Conservation (phyloP, 495 filamentous ascomycete species). For the Hypoxylon lenormandii region DNA sequence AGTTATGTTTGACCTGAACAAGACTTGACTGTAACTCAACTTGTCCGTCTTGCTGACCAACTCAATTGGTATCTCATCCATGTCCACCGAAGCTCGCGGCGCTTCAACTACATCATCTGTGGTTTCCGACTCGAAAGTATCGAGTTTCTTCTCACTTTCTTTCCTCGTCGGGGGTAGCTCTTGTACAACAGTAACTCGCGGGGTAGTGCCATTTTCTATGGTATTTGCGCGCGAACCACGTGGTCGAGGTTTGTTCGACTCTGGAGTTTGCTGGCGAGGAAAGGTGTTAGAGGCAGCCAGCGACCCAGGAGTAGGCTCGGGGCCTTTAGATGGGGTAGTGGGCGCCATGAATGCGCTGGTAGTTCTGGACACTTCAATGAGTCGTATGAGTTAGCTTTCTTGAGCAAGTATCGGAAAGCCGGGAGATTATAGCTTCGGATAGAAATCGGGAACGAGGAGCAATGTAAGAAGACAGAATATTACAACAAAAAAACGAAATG, state of each 20-base stretch:
- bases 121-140: constrained; percentile 65
- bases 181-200: constrained; percentile 55
- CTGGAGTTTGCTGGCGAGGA: constrained; percentile 64
- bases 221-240: constrained; percentile 71
- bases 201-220: constrained; percentile 65
- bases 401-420: constrained; percentile 6
- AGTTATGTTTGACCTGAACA: constrained; percentile 24
- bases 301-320: constrained; percentile 43
- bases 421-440: neutral
- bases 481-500: constrained; percentile 29
- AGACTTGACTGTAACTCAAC: constrained; percentile 58
- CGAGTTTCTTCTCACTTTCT: constrained; percentile 42
- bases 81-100: constrained; percentile 69
- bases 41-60: constrained; percentile 87
- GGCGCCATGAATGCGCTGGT: constrained; percentile 46
- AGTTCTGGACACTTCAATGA: constrained; percentile 20
- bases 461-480: constrained; percentile 11
- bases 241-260: constrained; percentile 55
- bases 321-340: constrained; percentile 52
- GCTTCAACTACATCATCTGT: constrained; percentile 67
- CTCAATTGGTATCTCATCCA: constrained; percentile 92
- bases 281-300: constrained; percentile 62
- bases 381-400: constrained; percentile 23
- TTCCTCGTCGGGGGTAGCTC: constrained; percentile 33
- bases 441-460: neutral